These are phyloP conservation scores for Chamaecrista fasciculata DNA, from an alignment of 306 rosid species.

Conservation along the genomic window DNA sequence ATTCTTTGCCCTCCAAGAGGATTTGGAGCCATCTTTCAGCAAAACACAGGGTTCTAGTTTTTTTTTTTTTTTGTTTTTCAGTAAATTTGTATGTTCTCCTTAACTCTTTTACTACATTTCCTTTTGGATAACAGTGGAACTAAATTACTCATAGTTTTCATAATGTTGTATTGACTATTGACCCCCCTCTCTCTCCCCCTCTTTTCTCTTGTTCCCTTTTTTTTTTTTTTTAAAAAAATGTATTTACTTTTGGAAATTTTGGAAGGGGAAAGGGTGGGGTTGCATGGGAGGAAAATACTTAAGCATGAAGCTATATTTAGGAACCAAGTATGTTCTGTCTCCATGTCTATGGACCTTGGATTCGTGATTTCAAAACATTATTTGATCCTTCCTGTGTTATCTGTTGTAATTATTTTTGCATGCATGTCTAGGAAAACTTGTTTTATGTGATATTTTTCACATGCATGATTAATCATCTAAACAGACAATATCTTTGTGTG, in stretches of 20 bases:
- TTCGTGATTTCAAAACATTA: slow-evolving; percentile 1
- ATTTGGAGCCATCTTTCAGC: background rate
- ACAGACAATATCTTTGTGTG: background rate
- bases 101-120: background rate
- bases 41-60: no score
- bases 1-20: no score
- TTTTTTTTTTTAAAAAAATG: no score
- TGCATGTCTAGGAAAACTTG: background rate
- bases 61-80: background rate
- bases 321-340: slow-evolving; percentile 55
- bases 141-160: background rate
- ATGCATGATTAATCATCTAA: background rate
- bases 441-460: background rate
- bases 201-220: background rate
- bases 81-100: background rate
- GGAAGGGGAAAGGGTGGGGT: background rate
- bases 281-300: slow-evolving; percentile 26
- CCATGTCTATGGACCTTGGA: background rate
- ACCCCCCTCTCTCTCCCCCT: background rate
- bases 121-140: background rate
- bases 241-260: background rate
- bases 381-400: background rate
- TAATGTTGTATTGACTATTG: background rate
- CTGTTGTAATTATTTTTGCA: slow-evolving; percentile 13
- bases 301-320: slow-evolving; percentile 57